Evolutionary conservation across 2,329 filamentous ascomycete genomes (phyloP).

Genomic region (Calonectria leucothoes): DNA sequence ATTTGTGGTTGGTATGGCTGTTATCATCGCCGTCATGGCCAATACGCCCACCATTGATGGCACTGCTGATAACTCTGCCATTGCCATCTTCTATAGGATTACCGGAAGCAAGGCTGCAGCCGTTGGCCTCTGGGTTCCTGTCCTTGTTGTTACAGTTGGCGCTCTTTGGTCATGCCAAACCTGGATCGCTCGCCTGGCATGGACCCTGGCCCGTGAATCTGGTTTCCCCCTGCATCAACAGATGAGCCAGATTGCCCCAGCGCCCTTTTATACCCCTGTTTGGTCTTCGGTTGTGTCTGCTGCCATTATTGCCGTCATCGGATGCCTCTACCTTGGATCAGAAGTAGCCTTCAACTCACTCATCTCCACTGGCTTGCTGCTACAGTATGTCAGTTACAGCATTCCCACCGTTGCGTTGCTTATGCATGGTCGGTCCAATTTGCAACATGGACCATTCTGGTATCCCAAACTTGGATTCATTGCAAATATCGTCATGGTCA

Average conservation of each 20-base stretch:
- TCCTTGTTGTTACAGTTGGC: conserved; percentile 37
- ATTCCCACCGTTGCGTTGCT: conserved; percentile 41
- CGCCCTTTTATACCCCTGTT: conserved; percentile 38
- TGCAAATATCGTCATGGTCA: conserved; percentile 39
- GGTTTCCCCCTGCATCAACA: conserved; percentile 39
- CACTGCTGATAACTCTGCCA: conserved; percentile 32
- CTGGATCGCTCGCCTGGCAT: conserved; percentile 44
- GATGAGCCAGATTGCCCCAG: conserved; percentile 34
- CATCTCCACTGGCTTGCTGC: conserved; percentile 36
- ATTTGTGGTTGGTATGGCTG: conserved; percentile 31
- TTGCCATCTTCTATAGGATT: conserved; percentile 36
- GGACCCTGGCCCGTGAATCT: conserved; percentile 42
- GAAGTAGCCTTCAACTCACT: conserved; percentile 42
- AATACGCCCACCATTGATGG: conserved; percentile 32
- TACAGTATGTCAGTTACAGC: conserved; percentile 44
- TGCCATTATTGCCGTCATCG: conserved; percentile 36
- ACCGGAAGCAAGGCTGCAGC: conserved; percentile 36
- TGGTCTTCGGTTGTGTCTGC: conserved; percentile 41
- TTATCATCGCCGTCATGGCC: conserved; percentile 31
- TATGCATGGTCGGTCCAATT: conserved; percentile 34
- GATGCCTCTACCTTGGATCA: conserved; percentile 42
- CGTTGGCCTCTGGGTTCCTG: conserved; percentile 36
- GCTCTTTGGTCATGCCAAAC: conserved; percentile 42
- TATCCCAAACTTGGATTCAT: conserved; percentile 36
- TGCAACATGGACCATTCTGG: conserved; percentile 45